Percentiles rank a stretch among this genome's conserved stretches.
phyloP scores from a whole-genome alignment of 2,329 filamentous ascomycete genomes.

The Talaromyces sp. region DNA sequence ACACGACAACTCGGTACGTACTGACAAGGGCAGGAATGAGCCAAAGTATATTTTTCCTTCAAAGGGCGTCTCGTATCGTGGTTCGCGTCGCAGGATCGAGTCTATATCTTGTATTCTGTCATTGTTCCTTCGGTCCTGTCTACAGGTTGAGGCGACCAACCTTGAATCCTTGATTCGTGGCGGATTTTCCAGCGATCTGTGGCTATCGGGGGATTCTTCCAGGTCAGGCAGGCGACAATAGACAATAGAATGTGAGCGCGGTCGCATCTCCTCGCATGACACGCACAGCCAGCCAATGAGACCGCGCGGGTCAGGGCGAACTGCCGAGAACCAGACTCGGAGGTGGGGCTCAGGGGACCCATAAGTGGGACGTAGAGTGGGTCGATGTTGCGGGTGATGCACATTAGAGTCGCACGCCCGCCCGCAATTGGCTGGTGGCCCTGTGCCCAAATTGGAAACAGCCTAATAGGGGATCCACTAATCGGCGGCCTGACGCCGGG shows the following conservation, averaged over 20 bases:
- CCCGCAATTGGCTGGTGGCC: conserved; percentile 5
- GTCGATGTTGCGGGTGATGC: conserved; percentile 6
- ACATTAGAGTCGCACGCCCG: background rate
- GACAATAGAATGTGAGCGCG: background rate
- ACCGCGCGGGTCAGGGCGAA: background rate
- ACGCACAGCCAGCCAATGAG: background rate
- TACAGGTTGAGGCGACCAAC: background rate
- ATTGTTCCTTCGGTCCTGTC: background rate
- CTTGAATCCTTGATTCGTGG: background rate
- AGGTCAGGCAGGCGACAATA: background rate
- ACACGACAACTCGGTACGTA: background rate
- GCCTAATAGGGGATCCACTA: background rate
- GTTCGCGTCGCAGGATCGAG: conserved; percentile 6
- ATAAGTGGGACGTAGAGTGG: background rate
- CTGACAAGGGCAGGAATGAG: background rate
- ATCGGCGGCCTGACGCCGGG: background rate
- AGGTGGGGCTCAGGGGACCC: background rate
- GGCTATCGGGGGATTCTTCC: background rate
- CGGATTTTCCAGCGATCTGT: background rate
- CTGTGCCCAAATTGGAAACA: conserved; percentile 11
- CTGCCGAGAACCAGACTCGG: background rate
- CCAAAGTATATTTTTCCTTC: background rate
- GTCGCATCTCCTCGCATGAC: background rate
- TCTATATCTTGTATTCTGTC: background rate
- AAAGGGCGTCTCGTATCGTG: background rate